Conservation (phyloP, 352 stramenopile genomes). For the Pythium utonaiense region DNA sequence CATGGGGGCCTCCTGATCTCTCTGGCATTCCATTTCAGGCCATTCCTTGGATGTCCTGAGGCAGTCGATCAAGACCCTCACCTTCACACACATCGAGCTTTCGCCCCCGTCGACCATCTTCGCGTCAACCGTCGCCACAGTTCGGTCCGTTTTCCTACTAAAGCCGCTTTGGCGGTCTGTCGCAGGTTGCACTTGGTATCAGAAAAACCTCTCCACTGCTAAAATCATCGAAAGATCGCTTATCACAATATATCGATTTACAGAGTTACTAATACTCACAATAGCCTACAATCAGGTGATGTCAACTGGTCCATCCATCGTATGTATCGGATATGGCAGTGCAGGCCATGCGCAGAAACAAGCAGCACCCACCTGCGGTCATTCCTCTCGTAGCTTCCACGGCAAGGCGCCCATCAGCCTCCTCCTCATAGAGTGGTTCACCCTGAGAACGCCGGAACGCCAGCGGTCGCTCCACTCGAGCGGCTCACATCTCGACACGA, state of each 20-base stretch:
- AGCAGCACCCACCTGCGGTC: neutral
- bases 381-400: neutral
- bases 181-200: slow-evolving; percentile 18
- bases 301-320: slow-evolving; percentile 8
- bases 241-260: neutral
- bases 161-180: neutral
- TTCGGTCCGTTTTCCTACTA: too few relatives aligned
- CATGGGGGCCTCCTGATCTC: too few relatives aligned
- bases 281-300: neutral
- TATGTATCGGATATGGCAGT: neutral
- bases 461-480: neutral
- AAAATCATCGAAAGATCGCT: slow-evolving; percentile 3
- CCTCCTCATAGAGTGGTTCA: too few relatives aligned
- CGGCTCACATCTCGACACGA: neutral
- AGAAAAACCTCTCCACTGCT: slow-evolving; percentile 8
- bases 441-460: slow-evolving; percentile 5
- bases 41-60: too few relatives aligned
- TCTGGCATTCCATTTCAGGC: too few relatives aligned
- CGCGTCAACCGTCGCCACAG: too few relatives aligned
- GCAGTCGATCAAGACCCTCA: too few relatives aligned
- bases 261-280: neutral
- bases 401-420: neutral
- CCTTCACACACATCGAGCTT: too few relatives aligned
- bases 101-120: too few relatives aligned
- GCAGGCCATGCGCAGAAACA: slow-evolving; percentile 4